Evolutionary conservation across 2,329 filamentous ascomycete species (phyloP), one percentile per base, ranked within the genome.

Genomic region (Cordyceps pruinosa): DNA sequence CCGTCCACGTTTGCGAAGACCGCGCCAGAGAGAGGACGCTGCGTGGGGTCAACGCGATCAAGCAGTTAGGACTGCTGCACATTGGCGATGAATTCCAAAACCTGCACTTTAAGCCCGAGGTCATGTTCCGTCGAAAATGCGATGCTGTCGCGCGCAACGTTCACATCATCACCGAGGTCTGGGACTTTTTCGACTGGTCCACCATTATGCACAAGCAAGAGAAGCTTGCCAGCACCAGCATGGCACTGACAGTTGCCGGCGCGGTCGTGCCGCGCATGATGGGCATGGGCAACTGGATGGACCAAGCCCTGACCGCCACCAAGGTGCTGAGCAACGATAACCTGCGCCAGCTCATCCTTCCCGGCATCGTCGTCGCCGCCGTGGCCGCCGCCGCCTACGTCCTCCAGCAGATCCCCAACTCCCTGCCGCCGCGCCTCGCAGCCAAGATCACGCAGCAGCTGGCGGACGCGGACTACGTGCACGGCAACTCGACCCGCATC

Each of bases 151-250:
- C 90, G 6, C 85, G 90, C 61, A 87, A 96, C 67, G 86, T 97
- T 17, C 85, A 97, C 60, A 85, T 96, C 21, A 85, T 94, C 55
- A 89, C 94, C 4, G 92, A 99, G 67, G 65, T 96, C 0, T 88
- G 81, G 81, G 94, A 99, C 74, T 97, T 99, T 77, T 89, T 99
- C 66, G 94, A 99, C 71, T 79, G 91, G 70, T 80, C 85, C 19
- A 88, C 85, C 12, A 74, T 97, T 6, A 81, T 96, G 75, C 90
- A 97, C 67, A 82, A 86, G 55, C 93, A 97, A 70, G 94, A 99
- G 73, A 99, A 97, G 78, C 80, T 95, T 57, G 92, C 93, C 6
- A 90, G 93, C 39, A 95, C 92, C 3, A 89, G 94, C 61, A 92
- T 99, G 87, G 94, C 93, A 6, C 80, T 99, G 67, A 99, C 94